These are phyloP conservation scores for Peronospora destructor DNA, from an alignment of 352 stramenopile genomes.

Conservation along the genomic window DNA sequence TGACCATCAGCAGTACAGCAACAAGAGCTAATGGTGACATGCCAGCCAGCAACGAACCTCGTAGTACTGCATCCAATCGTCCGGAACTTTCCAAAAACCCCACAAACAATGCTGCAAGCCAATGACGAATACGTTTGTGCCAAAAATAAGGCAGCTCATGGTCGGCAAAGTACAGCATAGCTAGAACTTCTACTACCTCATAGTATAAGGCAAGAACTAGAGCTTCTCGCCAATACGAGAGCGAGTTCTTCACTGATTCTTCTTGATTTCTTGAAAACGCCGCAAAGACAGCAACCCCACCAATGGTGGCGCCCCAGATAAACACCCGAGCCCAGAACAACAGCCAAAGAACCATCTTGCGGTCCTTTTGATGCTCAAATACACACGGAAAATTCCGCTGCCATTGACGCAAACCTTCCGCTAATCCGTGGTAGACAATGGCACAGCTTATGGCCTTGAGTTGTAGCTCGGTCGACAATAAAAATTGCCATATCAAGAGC, in stretches of 20 bases:
- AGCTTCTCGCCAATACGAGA: constrained; percentile 10
- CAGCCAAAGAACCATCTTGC: constrained; percentile 38
- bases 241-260: not conserved
- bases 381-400: constrained; percentile 30
- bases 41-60: constrained; percentile 12
- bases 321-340: constrained; percentile 59
- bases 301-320: constrained; percentile 50
- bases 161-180: constrained; percentile 53
- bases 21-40: constrained; percentile 31
- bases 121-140: constrained; percentile 35
- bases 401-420: constrained; percentile 33
- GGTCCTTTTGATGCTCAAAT: constrained; percentile 27
- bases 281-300: constrained; percentile 17
- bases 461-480: constrained; percentile 33
- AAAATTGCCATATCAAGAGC: constrained; percentile 28
- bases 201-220: constrained; percentile 30
- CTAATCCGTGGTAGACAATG: constrained; percentile 34
- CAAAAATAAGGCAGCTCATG: constrained; percentile 37
- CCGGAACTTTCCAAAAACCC: constrained; percentile 24
- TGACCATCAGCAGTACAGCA: constrained; percentile 31
- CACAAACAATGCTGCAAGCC: constrained; percentile 26
- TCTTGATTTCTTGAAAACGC: constrained; percentile 1
- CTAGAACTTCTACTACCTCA: constrained; percentile 44
- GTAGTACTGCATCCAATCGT: constrained; percentile 18
- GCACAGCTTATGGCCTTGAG: constrained; percentile 42